Evolutionary conservation across 164 flowering plant species (phyloP), one percentile per base, ranked within the genome.

Genomic region (Liquidambar formosana): DNA sequence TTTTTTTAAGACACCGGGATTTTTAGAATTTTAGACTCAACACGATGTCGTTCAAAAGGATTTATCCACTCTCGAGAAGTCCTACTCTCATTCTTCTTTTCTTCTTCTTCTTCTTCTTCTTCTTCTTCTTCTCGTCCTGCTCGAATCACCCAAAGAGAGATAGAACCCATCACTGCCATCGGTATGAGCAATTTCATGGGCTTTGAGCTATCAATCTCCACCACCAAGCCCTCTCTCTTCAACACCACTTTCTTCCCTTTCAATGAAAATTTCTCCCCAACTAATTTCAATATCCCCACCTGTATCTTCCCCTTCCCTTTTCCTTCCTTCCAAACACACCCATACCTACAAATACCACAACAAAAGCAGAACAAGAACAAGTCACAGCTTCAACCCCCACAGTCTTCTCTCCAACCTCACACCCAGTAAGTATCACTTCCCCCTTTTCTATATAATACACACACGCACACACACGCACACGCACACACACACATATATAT

Each of bases 181-280:
- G 6, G 41, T 33, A 79, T 71, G 81, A 72, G 19, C 41, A 67
- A 48, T 46, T 13, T 67, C 26, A 51, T 71, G 28, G 66, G 62
- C 4, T 63, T 75, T 21, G 75, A 81, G 53, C 38, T 69, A 57
- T 65, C 76, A 56, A 63, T 73, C 62, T 67, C 71, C 67, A 27
- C 64, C 21, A 64, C 65, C 38, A 47, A 66, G 22, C 33, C 72
- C 60, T 72, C 74, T 45, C 18, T 75, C 48, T 61, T 65, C 60
- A 68, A 33, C 57, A 61, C 57, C 19, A 38, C 26, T 54, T 51
- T 69, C 65, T 70, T 71, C 66, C 66, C 66, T 22, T 71, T 43
- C 53, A 48, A 54, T 69, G 70, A 68, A 19, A 63, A 48, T 26
- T 22, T 75, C 61, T 28, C 46, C 49, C 43, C 71, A 9, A n/a